Evolutionary conservation across 768 basidiomycete genomes (phyloP), one percentile per base, ranked within the genome.

Genomic region (Lactarius deliciosus): DNA sequence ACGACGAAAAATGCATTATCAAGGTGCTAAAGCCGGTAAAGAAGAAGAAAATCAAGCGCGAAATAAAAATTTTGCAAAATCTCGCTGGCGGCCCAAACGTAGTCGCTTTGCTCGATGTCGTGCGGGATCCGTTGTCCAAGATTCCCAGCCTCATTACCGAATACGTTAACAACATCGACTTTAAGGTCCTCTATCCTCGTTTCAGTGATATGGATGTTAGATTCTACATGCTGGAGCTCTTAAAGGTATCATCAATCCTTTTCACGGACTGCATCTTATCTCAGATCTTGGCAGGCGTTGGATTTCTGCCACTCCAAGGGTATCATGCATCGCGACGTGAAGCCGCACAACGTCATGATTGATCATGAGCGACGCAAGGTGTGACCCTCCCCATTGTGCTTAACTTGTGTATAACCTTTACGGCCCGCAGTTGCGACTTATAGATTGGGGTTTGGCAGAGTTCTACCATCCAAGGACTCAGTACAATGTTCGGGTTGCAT

Each of bases 31-130:
- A 98, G 77, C 96, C 96, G 0, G 96, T 98, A 47, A 98, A 98
- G 85, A 98, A 98, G 87, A 98, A 98, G 86, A 98, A 98, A 81
- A 98, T 98, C 79, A 98, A 98, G 81, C 85, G 96, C 69, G 96
- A 98, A 80, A 97, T 98, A 77, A 98, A 98, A 82, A 96, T 98
- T 73, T 80, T 98, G 30, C 94, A 96, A 79, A 97, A 98, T 76
- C 83, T 98, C 36, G 93, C 95, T 0, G 96, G 96, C 30, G 96
- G 96, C 7, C 95, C 95, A 3, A 98, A 98, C 77, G 84, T 98
- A 69, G 92, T 98, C 58, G 90, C 90, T 8, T 82, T 98, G 60
- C 82, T 98, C 68, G 96, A 98, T 75, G 94, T 98, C 71, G 96
- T 98, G 68, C 87, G 96, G 72, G 96, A 98, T 80, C 92, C 90